A percentile compares a stretch with the other conserved stretches of the same genome.
Conservation (phyloP, 257 asterid species). For the Voacanga thouarsii region DNA sequence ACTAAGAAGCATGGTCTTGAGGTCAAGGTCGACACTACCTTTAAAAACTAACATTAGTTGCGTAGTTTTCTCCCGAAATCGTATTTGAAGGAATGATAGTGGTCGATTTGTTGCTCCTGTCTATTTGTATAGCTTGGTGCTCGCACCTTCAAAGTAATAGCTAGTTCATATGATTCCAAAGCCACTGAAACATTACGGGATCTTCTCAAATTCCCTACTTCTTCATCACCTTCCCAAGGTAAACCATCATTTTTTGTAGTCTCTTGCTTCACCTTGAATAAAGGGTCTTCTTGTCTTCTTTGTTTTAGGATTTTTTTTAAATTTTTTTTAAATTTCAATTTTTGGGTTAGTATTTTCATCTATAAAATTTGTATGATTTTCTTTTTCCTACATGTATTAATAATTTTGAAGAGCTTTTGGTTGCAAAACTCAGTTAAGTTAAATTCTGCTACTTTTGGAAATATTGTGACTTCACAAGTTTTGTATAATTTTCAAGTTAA, state of each 20-base stretch:
- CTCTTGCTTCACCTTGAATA: background rate
- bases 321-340: too few species aligned
- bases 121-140: background rate
- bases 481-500: slow-evolving; percentile 19
- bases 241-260: background rate
- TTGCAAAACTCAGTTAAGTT: background rate
- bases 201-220: slow-evolving; percentile 4
- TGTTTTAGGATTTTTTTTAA: too few species aligned
- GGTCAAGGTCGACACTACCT: too few species aligned
- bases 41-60: too few species aligned
- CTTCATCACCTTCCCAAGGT: slow-evolving; percentile 1
- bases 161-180: slow-evolving; percentile 6
- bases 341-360: background rate
- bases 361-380: background rate
- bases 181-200: background rate
- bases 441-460: slow-evolving; percentile 28
- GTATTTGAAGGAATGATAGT: background rate
- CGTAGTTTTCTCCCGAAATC: background rate
- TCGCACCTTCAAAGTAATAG: background rate
- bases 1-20: too few species aligned
- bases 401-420: slow-evolving; percentile 7
- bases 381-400: background rate
- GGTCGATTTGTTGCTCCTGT: background rate
- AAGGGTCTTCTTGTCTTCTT: too few species aligned
- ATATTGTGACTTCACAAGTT: slow-evolving; percentile 21